Conservation (phyloP, 1,284 basidiomycete species). For the Tylopilus sp. region DNA sequence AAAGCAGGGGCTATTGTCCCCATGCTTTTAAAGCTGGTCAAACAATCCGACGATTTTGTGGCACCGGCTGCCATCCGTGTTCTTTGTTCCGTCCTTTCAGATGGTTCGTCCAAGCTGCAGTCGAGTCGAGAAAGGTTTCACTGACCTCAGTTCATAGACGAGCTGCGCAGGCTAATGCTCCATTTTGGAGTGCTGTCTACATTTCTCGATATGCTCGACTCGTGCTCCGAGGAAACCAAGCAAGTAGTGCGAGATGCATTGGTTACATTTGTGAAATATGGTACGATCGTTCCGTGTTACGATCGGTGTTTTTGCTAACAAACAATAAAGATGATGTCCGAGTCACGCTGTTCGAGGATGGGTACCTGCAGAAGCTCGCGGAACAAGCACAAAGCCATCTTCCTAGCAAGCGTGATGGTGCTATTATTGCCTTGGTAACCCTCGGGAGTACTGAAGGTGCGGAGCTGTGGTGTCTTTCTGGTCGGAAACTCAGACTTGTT, state of each 20-base stretch:
- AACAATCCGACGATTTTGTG: conserved; percentile 40
- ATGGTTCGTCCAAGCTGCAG: conserved; percentile 26
- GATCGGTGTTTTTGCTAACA: not conserved
- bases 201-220: conserved; percentile 35
- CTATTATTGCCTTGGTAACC: conserved; percentile 28
- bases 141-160: conserved; percentile 21
- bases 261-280: conserved; percentile 28
- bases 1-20: conserved; percentile 13
- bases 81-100: conserved; percentile 36
- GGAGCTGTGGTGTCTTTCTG: not conserved
- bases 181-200: conserved; percentile 20
- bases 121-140: not conserved
- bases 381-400: conserved; percentile 16
- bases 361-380: conserved; percentile 28
- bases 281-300: conserved; percentile 13
- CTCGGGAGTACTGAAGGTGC: conserved; percentile 28
- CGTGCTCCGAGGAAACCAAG: conserved; percentile 34
- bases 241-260: conserved; percentile 23
- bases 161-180: conserved; percentile 34
- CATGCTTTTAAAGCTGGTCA: conserved; percentile 33
- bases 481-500: not conserved
- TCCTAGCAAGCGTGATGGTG: conserved; percentile 26
- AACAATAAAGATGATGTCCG: conserved; percentile 26
- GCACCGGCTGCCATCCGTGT: conserved; percentile 41
- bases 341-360: conserved; percentile 10